Base-by-base conservation (phyloP, 495 filamentous ascomycete genomes). In the Xylaria longipes region DNA sequence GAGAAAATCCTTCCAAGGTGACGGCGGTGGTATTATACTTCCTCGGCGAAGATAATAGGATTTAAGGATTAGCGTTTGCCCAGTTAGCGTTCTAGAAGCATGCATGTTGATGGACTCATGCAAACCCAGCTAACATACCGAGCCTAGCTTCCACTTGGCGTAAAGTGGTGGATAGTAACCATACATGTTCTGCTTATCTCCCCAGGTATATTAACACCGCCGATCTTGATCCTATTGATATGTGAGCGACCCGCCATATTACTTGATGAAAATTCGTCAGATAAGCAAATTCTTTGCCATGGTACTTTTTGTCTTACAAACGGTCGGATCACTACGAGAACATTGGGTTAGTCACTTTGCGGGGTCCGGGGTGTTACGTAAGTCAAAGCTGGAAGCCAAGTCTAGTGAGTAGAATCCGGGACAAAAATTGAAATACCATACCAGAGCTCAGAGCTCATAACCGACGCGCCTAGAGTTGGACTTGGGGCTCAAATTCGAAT, bases 311-410 rank as follows among this genome's bases (percentile, higher is more conserved):
- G n/a, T n/a, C n/a, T n/a, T n/a, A n/a, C 29, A 20, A 35, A 33
- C 27, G 8, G 22, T 41, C 58, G 58, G 58, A 25, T 62, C 33
- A 12, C 17, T 9, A 25, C 4, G 58, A 37, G 5, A 61, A 61
- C 33, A 39, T 61, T 35, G 20, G 57, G 58, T 25, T 63, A 43
- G 60, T 11, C 22, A 43, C 3, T 41, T 60, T 63, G 60, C 60
- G 65, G 65, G 65, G 65, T 67, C 65, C 22, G 65, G 65, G 65
- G 65, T 35, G 12, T 63, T 63, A 63, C 60, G 60, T 43, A 63
- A 63, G 45, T 1, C 33, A 39, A 25, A 62, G 58, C 5, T 41
- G 35, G n/a, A 41, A 50, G 63, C 15, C 43, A 35, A 41, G 45
- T 50, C 37, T 35, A 31, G 17, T 17, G 61, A 27, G 61, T 27